Conservation (phyloP, 2,329 filamentous ascomycete genomes). For the Chrysoporthe cubensis region DNA sequence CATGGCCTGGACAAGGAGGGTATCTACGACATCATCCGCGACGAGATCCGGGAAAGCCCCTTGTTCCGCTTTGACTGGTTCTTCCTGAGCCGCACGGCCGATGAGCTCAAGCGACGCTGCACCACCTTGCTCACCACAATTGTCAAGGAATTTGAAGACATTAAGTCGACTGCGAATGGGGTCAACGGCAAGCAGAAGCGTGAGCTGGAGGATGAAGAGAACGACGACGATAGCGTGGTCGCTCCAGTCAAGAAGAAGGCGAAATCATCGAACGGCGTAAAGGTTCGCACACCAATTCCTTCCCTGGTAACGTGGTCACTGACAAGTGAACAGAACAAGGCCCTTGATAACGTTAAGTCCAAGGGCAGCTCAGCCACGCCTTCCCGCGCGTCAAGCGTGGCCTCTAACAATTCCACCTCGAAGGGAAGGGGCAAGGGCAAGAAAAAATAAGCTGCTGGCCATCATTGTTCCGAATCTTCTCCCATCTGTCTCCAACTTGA, state of each 20-base stretch:
- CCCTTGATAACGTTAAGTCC: slow-evolving; percentile 85
- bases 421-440: slow-evolving; percentile 54
- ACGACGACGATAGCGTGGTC: slow-evolving; percentile 80
- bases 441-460: slow-evolving; percentile 49
- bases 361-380: slow-evolving; percentile 77
- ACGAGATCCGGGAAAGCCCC: slow-evolving; percentile 92
- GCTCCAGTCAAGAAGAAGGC: slow-evolving; percentile 93
- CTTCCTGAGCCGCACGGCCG: slow-evolving; percentile 91
- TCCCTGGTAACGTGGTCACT: slow-evolving; percentile 17
- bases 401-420: slow-evolving; percentile 67
- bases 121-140: slow-evolving; percentile 94
- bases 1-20: slow-evolving; percentile 89
- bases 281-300: slow-evolving; percentile 62
- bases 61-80: slow-evolving; percentile 99
- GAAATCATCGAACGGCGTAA: slow-evolving; percentile 74
- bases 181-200: slow-evolving; percentile 74
- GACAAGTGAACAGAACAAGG: slow-evolving; percentile 73
- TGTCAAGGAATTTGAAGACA: slow-evolving; percentile 88
- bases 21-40: slow-evolving; percentile 92
- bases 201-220: slow-evolving; percentile 77
- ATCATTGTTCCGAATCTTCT: neutral
- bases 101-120: slow-evolving; percentile 90
- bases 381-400: slow-evolving; percentile 87
- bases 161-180: slow-evolving; percentile 59
- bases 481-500: neutral